These are phyloP conservation scores for Lepidopterella palustris DNA, from an alignment of 495 filamentous ascomycete species.

Conservation along the genomic window DNA sequence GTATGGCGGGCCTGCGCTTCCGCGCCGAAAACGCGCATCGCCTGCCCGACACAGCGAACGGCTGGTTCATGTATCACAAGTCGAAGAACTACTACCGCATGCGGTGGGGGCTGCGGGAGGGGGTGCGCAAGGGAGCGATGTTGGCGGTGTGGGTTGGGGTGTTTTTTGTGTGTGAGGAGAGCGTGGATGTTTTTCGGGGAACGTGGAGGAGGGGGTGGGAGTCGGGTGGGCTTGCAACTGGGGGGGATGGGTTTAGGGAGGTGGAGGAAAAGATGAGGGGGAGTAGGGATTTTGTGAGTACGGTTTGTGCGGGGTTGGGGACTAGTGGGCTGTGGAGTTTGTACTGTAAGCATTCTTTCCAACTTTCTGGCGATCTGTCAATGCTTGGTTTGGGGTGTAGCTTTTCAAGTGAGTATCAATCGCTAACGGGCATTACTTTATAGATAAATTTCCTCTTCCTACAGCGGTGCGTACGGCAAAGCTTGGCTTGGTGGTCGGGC, in stretches of 20 bases:
- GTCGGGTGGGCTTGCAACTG: conserved; percentile 21
- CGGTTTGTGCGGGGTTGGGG: conserved; percentile 69
- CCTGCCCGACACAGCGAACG: conserved; percentile 67
- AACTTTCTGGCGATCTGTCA: not conserved
- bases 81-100: conserved; percentile 85
- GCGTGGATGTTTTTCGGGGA: conserved; percentile 56
- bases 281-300: conserved; percentile 65
- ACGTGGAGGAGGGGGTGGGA: conserved; percentile 26
- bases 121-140: conserved; percentile 65
- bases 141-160: conserved; percentile 58
- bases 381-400: conserved; percentile 23
- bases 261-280: conserved; percentile 48
- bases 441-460: conserved; percentile 73
- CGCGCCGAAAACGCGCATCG: conserved; percentile 93
- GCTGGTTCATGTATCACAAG: conserved; percentile 98
- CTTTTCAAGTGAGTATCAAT: conserved; percentile 10
- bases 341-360: conserved; percentile 55
- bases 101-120: conserved; percentile 68
- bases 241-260: conserved; percentile 16
- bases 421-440: not conserved
- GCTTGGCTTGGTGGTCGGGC: conserved; percentile 67
- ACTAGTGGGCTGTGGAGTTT: conserved; percentile 81
- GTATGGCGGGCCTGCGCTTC: conserved; percentile 69
- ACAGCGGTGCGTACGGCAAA: conserved; percentile 81
- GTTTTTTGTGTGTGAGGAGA: conserved; percentile 74